Percentiles rank a stretch among this genome's conserved stretches.
phyloP scores from a whole-genome alignment of 768 basidiomycete genomes.

The Pisolithus tinctorius region DNA sequence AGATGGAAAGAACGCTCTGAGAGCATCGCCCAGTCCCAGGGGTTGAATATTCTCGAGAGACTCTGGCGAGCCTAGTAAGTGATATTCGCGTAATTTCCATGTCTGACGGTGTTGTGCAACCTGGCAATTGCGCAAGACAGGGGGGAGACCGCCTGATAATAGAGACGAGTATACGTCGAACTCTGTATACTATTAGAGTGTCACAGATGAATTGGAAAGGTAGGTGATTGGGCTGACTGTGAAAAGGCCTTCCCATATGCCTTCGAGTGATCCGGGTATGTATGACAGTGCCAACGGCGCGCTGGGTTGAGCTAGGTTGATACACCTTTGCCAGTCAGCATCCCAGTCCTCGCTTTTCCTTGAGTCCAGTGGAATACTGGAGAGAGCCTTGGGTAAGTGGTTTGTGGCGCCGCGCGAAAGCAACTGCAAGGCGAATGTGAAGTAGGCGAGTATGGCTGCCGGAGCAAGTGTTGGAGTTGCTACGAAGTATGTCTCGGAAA shows the following conservation, averaged over 20 bases:
- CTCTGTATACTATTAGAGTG: slow-evolving; percentile 57
- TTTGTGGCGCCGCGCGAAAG: background rate
- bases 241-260: slow-evolving; percentile 76
- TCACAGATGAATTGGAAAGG: background rate
- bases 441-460: slow-evolving; percentile 67
- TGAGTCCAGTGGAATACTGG: slow-evolving; percentile 4
- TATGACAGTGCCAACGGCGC: slow-evolving; percentile 41
- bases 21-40: slow-evolving; percentile 52
- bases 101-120: slow-evolving; percentile 85
- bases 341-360: slow-evolving; percentile 54
- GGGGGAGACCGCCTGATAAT: slow-evolving; percentile 60
- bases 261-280: slow-evolving; percentile 62
- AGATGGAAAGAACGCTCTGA: slow-evolving; percentile 54
- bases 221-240: slow-evolving; percentile 41
- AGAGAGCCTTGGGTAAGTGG: slow-evolving; percentile 10
- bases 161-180: slow-evolving; percentile 80
- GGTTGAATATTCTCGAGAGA: slow-evolving; percentile 22
- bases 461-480: slow-evolving; percentile 56
- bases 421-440: slow-evolving; percentile 39
- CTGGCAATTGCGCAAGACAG: slow-evolving; percentile 61
- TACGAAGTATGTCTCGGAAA: slow-evolving; percentile 39
- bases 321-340: slow-evolving; percentile 59
- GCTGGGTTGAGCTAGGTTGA: slow-evolving; percentile 31
- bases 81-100: slow-evolving; percentile 80
- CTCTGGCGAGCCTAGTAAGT: slow-evolving; percentile 37